phyloP scores from a whole-genome alignment of 257 asterid species.

The Solanum dulcamara region DNA sequence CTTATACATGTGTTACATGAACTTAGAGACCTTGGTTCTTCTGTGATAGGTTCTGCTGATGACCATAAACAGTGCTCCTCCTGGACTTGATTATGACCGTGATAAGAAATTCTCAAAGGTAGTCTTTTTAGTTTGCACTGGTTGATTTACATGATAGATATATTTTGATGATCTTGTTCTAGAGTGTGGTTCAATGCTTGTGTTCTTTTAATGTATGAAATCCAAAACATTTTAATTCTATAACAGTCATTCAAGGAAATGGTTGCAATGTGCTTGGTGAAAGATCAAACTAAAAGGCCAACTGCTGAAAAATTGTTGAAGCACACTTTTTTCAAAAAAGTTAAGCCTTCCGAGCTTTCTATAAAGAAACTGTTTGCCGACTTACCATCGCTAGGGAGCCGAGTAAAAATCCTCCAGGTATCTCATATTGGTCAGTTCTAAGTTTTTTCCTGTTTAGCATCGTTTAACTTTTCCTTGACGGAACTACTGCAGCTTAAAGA shows the following conservation, averaged over 20 bases:
- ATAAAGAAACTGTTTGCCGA: conserved; percentile 68
- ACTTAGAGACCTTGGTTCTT: conserved; percentile 3
- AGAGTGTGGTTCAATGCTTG: neutral
- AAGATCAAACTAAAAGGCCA: conserved; percentile 97
- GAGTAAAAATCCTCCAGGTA: conserved; percentile 95
- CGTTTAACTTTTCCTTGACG: conserved; percentile 7
- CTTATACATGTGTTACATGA: neutral
- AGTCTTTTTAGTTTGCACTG: conserved; percentile 2
- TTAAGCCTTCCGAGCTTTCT: conserved; percentile 81
- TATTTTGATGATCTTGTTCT: neutral
- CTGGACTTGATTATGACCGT: conserved; percentile 99
- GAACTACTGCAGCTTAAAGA: conserved; percentile 62
- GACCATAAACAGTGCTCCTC: conserved; percentile 99
- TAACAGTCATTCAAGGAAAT: conserved; percentile 91
- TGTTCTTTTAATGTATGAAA: neutral
- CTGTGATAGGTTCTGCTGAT: conserved; percentile 71
- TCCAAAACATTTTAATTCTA: neutral
- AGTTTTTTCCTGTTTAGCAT: neutral
- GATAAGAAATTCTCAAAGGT: conserved; percentile 98
- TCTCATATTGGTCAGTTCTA: neutral
- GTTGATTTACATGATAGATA: neutral
- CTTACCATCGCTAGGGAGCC: conserved; percentile 87
- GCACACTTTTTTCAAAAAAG: conserved; percentile 81
- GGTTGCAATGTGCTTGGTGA: conserved; percentile 99
- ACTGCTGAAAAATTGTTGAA: conserved; percentile 87